phyloP scores from a whole-genome alignment of 1,284 basidiomycete species.

The Anthracocystis setariae region DNA sequence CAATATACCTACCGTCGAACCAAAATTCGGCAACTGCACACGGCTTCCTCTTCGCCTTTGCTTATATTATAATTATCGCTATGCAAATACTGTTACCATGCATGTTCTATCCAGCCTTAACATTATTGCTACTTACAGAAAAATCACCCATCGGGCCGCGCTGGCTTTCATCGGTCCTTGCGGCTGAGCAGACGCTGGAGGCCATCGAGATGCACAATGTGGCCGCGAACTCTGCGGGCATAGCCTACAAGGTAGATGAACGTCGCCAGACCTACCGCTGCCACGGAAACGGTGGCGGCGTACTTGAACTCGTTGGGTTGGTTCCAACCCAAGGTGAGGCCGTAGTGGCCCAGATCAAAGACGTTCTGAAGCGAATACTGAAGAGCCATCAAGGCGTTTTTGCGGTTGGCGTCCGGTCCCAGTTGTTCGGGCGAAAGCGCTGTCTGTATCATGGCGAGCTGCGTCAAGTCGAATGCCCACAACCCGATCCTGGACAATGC shows the following conservation, averaged over 20 bases:
- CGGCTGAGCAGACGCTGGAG: conserved; percentile 35
- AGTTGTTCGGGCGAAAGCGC: conserved; percentile 42
- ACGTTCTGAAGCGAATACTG: conserved; percentile 56
- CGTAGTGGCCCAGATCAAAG: conserved; percentile 55
- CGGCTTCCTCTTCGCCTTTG: background rate
- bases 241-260: conserved; percentile 55
- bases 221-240: conserved; percentile 53
- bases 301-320: conserved; percentile 53
- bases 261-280: conserved; percentile 46
- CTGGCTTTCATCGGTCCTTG: conserved; percentile 37
- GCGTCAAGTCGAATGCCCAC: conserved; percentile 73
- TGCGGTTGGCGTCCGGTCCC: conserved; percentile 33
- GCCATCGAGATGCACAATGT: conserved; percentile 56
- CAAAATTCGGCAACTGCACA: background rate
- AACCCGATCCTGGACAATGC: conserved; percentile 72
- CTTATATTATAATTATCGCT: no score
- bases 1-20: no score
- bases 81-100: no score
- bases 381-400: conserved; percentile 52
- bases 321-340: conserved; percentile 52
- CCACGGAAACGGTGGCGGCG: conserved; percentile 50
- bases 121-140: no score
- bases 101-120: conserved; percentile 2
- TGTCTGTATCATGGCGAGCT: conserved; percentile 69
- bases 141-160: background rate